Percentiles rank a stretch among this genome's conserved stretches.
Conservation (phyloP, 1,139 yeast species). For the Blastobotrys persicus region DNA sequence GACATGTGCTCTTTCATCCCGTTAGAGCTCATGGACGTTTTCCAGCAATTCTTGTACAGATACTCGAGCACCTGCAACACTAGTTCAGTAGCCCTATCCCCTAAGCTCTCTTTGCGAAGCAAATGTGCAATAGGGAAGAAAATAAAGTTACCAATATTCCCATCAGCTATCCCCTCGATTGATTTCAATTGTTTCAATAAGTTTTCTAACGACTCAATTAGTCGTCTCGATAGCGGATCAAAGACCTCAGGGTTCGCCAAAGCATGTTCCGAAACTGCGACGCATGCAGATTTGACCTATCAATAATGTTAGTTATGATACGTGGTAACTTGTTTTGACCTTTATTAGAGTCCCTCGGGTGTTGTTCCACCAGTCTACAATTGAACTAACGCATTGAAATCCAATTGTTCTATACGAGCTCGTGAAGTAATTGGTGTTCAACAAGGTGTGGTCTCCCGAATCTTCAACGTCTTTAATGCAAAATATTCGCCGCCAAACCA, state of each 20-base stretch:
- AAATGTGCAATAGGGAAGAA: slow-evolving; percentile 58
- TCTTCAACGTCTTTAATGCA: too few species aligned
- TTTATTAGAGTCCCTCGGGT: too few species aligned
- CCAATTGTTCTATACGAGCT: too few species aligned
- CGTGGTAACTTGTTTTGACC: too few species aligned
- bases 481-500: too few species aligned
- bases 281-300: slow-evolving; percentile 8
- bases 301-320: too few species aligned
- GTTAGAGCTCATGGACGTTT: slow-evolving; percentile 39
- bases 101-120: slow-evolving; percentile 42
- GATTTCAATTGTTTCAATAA: slow-evolving; percentile 18
- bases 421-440: too few species aligned
- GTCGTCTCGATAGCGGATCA: slow-evolving; percentile 22
- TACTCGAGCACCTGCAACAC: slow-evolving; percentile 43
- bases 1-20: slow-evolving; percentile 52
- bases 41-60: slow-evolving; percentile 51
- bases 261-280: slow-evolving; percentile 16
- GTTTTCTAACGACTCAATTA: slow-evolving; percentile 35
- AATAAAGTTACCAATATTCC: slow-evolving; percentile 57
- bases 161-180: slow-evolving; percentile 25
- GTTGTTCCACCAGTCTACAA: too few species aligned
- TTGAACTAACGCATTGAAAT: too few species aligned
- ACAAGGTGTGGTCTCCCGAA: too few species aligned
- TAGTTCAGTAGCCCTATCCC: slow-evolving; percentile 46
- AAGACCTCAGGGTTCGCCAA: slow-evolving; percentile 8